Evolutionary conservation across 2,329 filamentous ascomycete genomes (phyloP), one percentile per base, ranked within the genome.

Genomic region (Claviceps arundinis): DNA sequence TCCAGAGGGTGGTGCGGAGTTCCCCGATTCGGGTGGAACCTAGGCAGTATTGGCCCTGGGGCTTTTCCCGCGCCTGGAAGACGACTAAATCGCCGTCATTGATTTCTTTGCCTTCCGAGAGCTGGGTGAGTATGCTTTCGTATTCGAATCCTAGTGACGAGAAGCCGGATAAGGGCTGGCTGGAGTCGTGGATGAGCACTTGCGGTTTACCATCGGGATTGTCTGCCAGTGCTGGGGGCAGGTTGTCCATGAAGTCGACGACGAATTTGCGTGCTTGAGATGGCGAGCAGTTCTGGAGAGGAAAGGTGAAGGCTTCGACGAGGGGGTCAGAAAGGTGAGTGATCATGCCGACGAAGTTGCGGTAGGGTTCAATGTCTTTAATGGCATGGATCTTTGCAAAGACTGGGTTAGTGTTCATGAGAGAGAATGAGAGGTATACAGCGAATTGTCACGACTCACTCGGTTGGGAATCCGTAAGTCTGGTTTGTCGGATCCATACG

Each of bases 401-500:
- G 6, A 1, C 17, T 13, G 51, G 62, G 11, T 47, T 14, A 48
- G 30, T 38, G 4, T 17, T 9, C n/a, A 58, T 52, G 63, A 17
- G 59, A 55, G 34, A 37, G 14, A 52, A 40, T 1, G 37, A 47
- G 17, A 14, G 1, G 1, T 43, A 4, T 5, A 22, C 34, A 22
- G 22, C 2, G 13, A 11, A 41, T 11, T 2, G 6, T 13, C 5
- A 3, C 2, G 5, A 64, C 72, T 50, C 64, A 87, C 83, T 61
- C 78, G 70, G 26, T 81, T 82, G 1, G 80, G 78, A 40, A 90
- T 84, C 17, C 93, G 81, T 9, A 91, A 70, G 63, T 98, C 93
- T 4, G 93, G 93, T 66, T 98, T 98, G 67, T 98, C 93, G 4
- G 82, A 86, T 11, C 93, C 93, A 61, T 90, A 95, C 2, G 70